phyloP scores from a whole-genome alignment of 768 basidiomycete genomes.

The Suillus decipiens region DNA sequence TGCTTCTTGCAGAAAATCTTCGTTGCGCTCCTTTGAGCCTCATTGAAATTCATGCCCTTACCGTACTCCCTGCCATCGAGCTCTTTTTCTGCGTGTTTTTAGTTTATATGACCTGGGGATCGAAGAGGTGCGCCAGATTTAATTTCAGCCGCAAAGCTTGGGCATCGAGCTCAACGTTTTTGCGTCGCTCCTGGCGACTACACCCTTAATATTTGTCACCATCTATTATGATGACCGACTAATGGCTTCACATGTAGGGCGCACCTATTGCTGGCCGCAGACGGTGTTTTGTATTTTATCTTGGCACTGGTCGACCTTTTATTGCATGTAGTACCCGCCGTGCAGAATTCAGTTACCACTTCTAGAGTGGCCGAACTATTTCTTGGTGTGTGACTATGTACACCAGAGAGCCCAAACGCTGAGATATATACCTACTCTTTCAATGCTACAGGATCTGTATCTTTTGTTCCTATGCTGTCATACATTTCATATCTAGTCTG shows the following conservation, averaged over 20 bases:
- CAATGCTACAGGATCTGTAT: conserved; percentile 44
- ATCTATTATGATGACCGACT: not conserved
- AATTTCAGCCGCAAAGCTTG: not conserved
- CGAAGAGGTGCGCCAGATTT: conserved; percentile 45
- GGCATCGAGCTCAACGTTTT: not conserved
- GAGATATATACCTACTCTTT: not conserved
- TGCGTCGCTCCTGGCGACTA: conserved; percentile 15
- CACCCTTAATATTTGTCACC: not conserved
- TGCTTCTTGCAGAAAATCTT: conserved; percentile 69
- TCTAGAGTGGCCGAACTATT: conserved; percentile 60
- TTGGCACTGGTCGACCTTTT: conserved; percentile 64
- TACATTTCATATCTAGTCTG: conserved; percentile 65
- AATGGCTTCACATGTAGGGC: conserved; percentile 37
- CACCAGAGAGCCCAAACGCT: not conserved
- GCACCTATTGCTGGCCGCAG: conserved; percentile 60
- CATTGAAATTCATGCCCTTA: conserved; percentile 48
- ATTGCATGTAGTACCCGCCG: conserved; percentile 54
- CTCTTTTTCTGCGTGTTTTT: conserved; percentile 57
- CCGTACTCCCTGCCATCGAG: conserved; percentile 68
- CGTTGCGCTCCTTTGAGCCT: conserved; percentile 61
- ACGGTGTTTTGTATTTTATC: conserved; percentile 61
- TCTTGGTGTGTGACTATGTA: conserved; percentile 51
- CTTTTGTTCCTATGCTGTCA: conserved; percentile 65
- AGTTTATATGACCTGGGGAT: conserved; percentile 48
- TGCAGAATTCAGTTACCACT: conserved; percentile 42